Evolutionary conservation across 306 rosid genomes (phyloP).

Genomic region (Myrica gale): DNA sequence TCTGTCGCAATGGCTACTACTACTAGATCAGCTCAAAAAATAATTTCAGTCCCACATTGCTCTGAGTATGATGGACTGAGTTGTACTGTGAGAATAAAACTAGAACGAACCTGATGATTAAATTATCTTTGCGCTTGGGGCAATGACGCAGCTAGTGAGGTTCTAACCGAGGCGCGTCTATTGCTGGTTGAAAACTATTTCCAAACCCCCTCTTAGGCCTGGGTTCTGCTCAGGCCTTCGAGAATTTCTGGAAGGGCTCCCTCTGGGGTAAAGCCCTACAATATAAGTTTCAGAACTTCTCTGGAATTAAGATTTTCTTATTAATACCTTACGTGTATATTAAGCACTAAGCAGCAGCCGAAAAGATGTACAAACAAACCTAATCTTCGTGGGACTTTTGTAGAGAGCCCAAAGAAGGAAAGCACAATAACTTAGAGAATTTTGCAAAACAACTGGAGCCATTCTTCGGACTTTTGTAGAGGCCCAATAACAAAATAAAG

Average conservation of each 20-base stretch:
- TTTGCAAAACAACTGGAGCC: no score
- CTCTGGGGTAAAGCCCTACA: conserved; percentile 31
- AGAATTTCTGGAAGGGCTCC: conserved; percentile 43
- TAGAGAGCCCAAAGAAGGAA: no score
- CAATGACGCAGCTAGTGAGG: conserved; percentile 34
- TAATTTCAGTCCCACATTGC: conserved; percentile 17
- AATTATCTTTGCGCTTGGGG: conserved; percentile 32
- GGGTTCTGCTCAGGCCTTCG: conserved; percentile 22
- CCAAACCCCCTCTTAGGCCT: conserved; percentile 20
- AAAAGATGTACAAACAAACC: no score
- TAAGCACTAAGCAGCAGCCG: no score
- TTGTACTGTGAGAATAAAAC: not conserved
- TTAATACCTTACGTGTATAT: no score
- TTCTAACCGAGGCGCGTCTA: conserved; percentile 25
- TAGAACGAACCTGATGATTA: accelerated
- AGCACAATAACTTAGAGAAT: no score
- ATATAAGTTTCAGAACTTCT: not conserved
- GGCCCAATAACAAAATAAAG: no score
- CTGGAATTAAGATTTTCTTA: no score
- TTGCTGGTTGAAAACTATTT: conserved; percentile 31
- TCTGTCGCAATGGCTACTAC: not conserved
- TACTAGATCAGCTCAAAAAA: not conserved
- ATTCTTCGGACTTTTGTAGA: no score
- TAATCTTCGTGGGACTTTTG: no score
- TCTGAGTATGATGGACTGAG: not conserved